A percentile compares a stretch with the other conserved stretches of the same genome.
Evolutionary conservation across 495 filamentous ascomycete species (phyloP).

Genomic region (Neurospora sp.): DNA sequence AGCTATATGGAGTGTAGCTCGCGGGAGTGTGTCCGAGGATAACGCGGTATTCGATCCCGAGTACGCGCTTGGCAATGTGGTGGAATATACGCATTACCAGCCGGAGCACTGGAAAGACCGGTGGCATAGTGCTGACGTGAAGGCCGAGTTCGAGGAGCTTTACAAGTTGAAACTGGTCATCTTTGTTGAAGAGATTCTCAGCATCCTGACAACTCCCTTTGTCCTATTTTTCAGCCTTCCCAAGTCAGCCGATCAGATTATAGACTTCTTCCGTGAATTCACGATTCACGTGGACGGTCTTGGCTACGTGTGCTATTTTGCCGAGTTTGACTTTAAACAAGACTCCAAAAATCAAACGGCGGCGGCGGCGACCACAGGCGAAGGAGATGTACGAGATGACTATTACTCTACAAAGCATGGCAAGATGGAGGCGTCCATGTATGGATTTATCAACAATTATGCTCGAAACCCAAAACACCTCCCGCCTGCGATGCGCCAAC

Average conservation of each 20-base stretch:
- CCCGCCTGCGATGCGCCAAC: slow-evolving; percentile 39
- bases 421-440: slow-evolving; percentile 93
- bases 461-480: slow-evolving; percentile 50
- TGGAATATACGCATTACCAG: slow-evolving; percentile 83
- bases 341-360: slow-evolving; percentile 46
- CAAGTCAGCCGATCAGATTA: slow-evolving; percentile 80
- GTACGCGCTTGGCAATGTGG: slow-evolving; percentile 74
- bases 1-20: slow-evolving; percentile 64
- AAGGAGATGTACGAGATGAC: slow-evolving; percentile 64
- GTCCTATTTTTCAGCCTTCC: slow-evolving; percentile 81
- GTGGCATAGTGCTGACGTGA: slow-evolving; percentile 77
- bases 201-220: slow-evolving; percentile 85
- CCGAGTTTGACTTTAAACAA: slow-evolving; percentile 95
- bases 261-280: slow-evolving; percentile 97
- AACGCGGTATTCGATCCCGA: slow-evolving; percentile 88
- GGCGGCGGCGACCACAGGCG: slow-evolving; percentile 15
- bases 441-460: slow-evolving; percentile 89
- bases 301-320: slow-evolving; percentile 92
- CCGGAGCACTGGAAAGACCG: slow-evolving; percentile 80
- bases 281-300: slow-evolving; percentile 94
- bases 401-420: slow-evolving; percentile 92
- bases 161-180: slow-evolving; percentile 86
- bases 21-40: slow-evolving; percentile 74
- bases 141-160: slow-evolving; percentile 72
- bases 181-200: slow-evolving; percentile 84